Base-by-base conservation (phyloP, 2,329 filamentous ascomycete genomes). In the Acrocalymma vagum region DNA sequence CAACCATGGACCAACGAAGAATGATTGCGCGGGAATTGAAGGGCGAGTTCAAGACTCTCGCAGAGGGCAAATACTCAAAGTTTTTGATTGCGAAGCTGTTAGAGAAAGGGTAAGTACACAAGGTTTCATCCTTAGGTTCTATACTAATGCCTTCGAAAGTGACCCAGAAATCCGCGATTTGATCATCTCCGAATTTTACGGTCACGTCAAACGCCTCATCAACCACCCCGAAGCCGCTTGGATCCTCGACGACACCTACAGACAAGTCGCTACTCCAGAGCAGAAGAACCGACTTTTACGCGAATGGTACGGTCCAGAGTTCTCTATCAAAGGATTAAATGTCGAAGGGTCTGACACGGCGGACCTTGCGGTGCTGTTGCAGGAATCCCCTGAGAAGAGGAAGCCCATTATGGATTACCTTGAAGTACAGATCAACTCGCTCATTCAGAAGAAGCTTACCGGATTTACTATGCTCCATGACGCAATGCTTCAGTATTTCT, bases 381-480 rank as follows among this genome's bases (percentile, higher is more conserved):
- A 84, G 45, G 78, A 83, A 35, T 82, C 86, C 34, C 90, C 93
- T 1, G 90, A 91, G 74, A 97, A 97, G 79, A 83, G 90, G 48
- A 83, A 82, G 10, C 84, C 90, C 1, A 92, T 96, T 53, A 88
- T 97, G 85, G 87, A 87, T 65, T 88, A 88, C 63, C 78, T 97
- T 38, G 81, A 86, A 52, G 87, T 90, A 55, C 82, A 96, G 73
- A 94, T 95, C 77, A 96, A 96, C 72, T 84, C 87, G 48, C 81
- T 99, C 27, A 82, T 97, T 31, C 92, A 99, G 73, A 99, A 99
- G 82, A 94, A 94, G 74, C 86, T 94, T 74, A 95, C 90, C 1
- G 93, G 90, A 8, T 97, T 99, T 73, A 97, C 93, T 2, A 95
- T 99, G 81, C 82, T 99, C 14, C 95, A 99, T 71, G 94, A 97